These are phyloP conservation scores for Papiliotrema nemorosa DNA, from an alignment of 1,284 basidiomycete species.

Conservation along the genomic window DNA sequence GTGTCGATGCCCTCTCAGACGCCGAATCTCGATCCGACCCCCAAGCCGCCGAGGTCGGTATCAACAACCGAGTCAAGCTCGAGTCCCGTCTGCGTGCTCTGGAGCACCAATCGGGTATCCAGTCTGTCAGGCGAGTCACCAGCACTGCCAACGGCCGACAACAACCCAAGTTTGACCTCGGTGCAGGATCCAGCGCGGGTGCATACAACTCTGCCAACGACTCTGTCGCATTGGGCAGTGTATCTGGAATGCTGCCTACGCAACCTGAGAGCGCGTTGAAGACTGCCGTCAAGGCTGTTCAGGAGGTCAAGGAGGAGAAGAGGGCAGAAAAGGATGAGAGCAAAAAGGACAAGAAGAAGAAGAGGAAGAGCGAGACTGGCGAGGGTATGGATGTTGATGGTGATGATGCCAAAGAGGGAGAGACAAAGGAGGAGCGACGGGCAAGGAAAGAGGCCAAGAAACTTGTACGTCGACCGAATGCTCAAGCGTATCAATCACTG, in stretches of 20 bases:
- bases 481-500: slow-evolving; percentile 1
- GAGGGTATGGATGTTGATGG: slow-evolving; percentile 47
- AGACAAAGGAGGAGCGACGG: slow-evolving; percentile 52
- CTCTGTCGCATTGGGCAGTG: slow-evolving; percentile 60
- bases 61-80: slow-evolving; percentile 90
- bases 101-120: slow-evolving; percentile 74
- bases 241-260: slow-evolving; percentile 58
- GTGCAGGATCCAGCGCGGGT: slow-evolving; percentile 57
- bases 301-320: slow-evolving; percentile 49
- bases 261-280: slow-evolving; percentile 70
- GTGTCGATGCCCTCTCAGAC: slow-evolving; percentile 93
- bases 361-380: slow-evolving; percentile 65
- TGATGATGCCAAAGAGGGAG: slow-evolving; percentile 48
- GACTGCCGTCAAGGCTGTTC: slow-evolving; percentile 62
- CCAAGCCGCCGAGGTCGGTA: slow-evolving; percentile 75
- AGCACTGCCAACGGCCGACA: slow-evolving; percentile 58
- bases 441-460: slow-evolving; percentile 61
- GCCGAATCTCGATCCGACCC: slow-evolving; percentile 83
- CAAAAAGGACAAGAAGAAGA: slow-evolving; percentile 67
- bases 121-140: slow-evolving; percentile 60
- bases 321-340: slow-evolving; percentile 64
- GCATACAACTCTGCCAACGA: slow-evolving; percentile 77
- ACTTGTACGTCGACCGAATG: slow-evolving; percentile 27
- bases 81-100: slow-evolving; percentile 88
- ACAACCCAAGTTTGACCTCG: slow-evolving; percentile 69